phyloP scores from a whole-genome alignment of 2,329 filamentous ascomycete species.

The Fusarium heterosporum region DNA sequence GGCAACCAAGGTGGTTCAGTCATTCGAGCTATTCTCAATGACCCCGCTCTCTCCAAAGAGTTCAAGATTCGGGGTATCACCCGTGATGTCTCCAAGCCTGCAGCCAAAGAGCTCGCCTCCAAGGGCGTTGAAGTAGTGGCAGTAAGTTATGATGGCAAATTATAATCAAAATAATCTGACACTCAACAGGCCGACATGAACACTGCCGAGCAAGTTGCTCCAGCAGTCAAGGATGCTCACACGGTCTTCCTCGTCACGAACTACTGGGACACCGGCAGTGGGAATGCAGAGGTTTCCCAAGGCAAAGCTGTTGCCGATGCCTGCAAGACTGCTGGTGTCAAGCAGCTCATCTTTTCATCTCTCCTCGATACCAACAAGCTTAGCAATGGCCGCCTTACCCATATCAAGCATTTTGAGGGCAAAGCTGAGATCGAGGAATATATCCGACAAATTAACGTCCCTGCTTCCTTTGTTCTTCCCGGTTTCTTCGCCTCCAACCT shows the following conservation, averaged over 20 bases:
- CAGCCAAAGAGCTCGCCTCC: slow-evolving; percentile 53
- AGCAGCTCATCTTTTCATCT: slow-evolving; percentile 61
- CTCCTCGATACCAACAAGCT: slow-evolving; percentile 55
- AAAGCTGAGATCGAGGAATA: slow-evolving; percentile 69
- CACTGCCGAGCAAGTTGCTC: slow-evolving; percentile 49
- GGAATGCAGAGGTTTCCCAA: slow-evolving; percentile 55
- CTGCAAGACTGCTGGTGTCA: slow-evolving; percentile 56
- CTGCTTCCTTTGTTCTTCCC: slow-evolving; percentile 63
- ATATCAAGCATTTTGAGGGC: slow-evolving; percentile 65
- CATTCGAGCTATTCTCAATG: slow-evolving; percentile 57
- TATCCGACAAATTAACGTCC: slow-evolving; percentile 62
- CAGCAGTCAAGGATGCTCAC: slow-evolving; percentile 57
- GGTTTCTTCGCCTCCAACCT: slow-evolving; percentile 68
- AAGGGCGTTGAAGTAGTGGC: slow-evolving; percentile 59
- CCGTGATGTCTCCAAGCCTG: slow-evolving; percentile 56
- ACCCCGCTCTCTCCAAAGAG: slow-evolving; percentile 57
- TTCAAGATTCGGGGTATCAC: slow-evolving; percentile 62
- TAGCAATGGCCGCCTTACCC: slow-evolving; percentile 52
- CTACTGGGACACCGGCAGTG: slow-evolving; percentile 52
- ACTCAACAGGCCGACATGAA: slow-evolving; percentile 56
- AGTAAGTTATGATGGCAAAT: slow-evolving; percentile 36
- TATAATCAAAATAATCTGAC: not conserved
- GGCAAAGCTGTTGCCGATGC: slow-evolving; percentile 61
- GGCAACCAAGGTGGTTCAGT: slow-evolving; percentile 64
- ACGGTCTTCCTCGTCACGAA: slow-evolving; percentile 58